A percentile compares a stretch with the other conserved stretches of the same genome.
Evolutionary conservation across 1,139 yeast species (phyloP).

Genomic region (Diutina neorugosa): DNA sequence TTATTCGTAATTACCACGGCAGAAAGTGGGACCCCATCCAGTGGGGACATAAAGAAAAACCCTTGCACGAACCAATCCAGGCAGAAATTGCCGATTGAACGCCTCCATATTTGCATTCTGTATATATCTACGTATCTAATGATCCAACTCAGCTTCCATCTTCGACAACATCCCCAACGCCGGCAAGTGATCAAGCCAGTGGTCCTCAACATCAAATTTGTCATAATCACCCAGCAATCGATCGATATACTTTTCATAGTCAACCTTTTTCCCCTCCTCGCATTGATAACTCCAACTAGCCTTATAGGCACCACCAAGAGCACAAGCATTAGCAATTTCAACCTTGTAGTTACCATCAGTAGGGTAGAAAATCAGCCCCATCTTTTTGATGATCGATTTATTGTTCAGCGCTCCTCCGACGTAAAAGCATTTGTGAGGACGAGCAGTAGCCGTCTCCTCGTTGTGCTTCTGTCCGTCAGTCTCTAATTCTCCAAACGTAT

Average conservation of each 20-base stretch:
- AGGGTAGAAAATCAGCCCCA: slow-evolving; percentile 62
- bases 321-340: slow-evolving; percentile 84
- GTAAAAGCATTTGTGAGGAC: slow-evolving; percentile 63
- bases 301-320: slow-evolving; percentile 86
- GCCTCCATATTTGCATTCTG: background rate
- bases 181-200: slow-evolving; percentile 36
- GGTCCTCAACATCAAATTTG: slow-evolving; percentile 25
- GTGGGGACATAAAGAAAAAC: slow-evolving; percentile 15
- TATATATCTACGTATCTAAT: slow-evolving; percentile 6
- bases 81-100: background rate
- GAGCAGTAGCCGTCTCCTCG: slow-evolving; percentile 27
- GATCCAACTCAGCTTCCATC: slow-evolving; percentile 26
- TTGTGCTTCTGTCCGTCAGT: slow-evolving; percentile 41
- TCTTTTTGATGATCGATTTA: slow-evolving; percentile 48
- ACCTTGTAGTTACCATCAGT: slow-evolving; percentile 54
- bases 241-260: slow-evolving; percentile 28
- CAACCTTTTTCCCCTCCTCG: slow-evolving; percentile 27
- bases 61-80: slow-evolving; percentile 15
- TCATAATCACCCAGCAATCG: slow-evolving; percentile 7
- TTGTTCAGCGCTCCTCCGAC: slow-evolving; percentile 88
- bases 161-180: slow-evolving; percentile 41
- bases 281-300: slow-evolving; percentile 58
- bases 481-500: slow-evolving; percentile 28
- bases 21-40: slow-evolving; percentile 25
- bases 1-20: slow-evolving; percentile 45